Base-by-base conservation (phyloP, 2,329 filamentous ascomycete species). In the Fusarium sp. region DNA sequence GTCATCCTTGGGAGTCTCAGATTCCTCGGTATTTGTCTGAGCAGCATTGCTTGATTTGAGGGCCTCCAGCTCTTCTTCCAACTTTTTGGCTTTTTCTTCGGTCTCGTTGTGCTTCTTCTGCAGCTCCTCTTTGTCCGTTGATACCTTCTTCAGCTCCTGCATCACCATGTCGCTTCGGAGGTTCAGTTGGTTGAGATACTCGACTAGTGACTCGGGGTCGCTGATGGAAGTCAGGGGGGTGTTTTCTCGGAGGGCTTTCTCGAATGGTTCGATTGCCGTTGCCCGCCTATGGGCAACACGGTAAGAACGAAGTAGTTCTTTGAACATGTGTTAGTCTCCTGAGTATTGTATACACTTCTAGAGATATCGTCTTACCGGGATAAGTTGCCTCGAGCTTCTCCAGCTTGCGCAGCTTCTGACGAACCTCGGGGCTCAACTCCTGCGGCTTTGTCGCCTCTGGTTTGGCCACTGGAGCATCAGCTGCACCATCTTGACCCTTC, bases 121-220 rank as follows among this genome's bases (percentile, higher is more conserved):
- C 63, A 91, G 84, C 17, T 89, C 87, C 63, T 97, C 93, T 60
- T 91, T 90, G 75, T 98, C 94, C 5, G 87, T 86, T 0, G 93
- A 91, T 0, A 98, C 89, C 14, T 93, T 86, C 80, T 96, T 97
- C 57, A 97, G 83, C 79, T 99, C 96, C 43, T 97, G 91, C 87
- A 96, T 90, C 5, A 97, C 90, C 92, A 99, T 96, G 73, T 97
- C 93, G 40, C 90, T 90, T 75, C 96, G 95, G 52, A 94, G 79
- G 63, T 90, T 95, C 39, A 97, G 80, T 78, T 97, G 93, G 71
- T 91, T 93, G 27, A 99, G 84, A 74, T 97, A 99, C 78, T 98
- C 95, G 9, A 94, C 87, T 33, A 99, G 84, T 4, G 94, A 91
- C 52, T 88, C 87, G 0, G 95, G 93, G 61, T 99, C 96, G 70